A percentile compares a stretch with the other conserved stretches of the same genome.
phyloP scores from a whole-genome alignment of 768 basidiomycete genomes.

The Russula sp. region DNA sequence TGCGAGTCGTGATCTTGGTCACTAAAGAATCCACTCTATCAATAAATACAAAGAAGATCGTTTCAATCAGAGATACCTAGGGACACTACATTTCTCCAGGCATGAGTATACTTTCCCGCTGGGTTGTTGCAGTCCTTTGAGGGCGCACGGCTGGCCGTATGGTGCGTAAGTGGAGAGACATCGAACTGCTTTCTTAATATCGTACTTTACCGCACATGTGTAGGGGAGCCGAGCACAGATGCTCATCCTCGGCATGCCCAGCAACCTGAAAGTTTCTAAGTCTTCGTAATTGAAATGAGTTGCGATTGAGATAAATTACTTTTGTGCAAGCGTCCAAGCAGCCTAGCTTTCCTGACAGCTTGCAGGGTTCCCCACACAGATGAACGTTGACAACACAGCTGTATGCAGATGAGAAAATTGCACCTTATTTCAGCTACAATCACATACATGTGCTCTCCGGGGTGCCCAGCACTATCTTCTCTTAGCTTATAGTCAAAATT shows the following conservation, averaged over 20 bases:
- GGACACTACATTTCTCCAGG: constrained; percentile 16
- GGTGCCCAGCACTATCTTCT: constrained; percentile 51
- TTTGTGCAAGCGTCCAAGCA: constrained; percentile 54
- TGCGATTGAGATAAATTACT: constrained; percentile 34
- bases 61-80: constrained; percentile 5
- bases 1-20: constrained; percentile 47
- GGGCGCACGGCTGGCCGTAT: constrained; percentile 25
- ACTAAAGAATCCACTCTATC: constrained; percentile 35
- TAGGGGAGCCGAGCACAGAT: constrained; percentile 51
- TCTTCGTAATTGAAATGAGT: background rate
- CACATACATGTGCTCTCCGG: constrained; percentile 52
- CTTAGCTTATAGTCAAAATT: background rate
- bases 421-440: background rate
- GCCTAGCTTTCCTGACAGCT: constrained; percentile 46
- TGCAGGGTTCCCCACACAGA: constrained; percentile 54
- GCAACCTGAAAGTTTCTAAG: constrained; percentile 39
- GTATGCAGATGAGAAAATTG: background rate
- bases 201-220: constrained; percentile 59
- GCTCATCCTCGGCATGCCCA: constrained; percentile 48
- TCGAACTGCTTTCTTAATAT: too few species aligned
- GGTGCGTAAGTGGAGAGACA: background rate
- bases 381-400: constrained; percentile 51
- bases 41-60: background rate
- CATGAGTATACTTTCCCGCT: constrained; percentile 23
- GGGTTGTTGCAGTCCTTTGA: constrained; percentile 10